Evolutionary conservation across 768 basidiomycete genomes (phyloP), one percentile per base, ranked within the genome.

Genomic region (Russula foetens): DNA sequence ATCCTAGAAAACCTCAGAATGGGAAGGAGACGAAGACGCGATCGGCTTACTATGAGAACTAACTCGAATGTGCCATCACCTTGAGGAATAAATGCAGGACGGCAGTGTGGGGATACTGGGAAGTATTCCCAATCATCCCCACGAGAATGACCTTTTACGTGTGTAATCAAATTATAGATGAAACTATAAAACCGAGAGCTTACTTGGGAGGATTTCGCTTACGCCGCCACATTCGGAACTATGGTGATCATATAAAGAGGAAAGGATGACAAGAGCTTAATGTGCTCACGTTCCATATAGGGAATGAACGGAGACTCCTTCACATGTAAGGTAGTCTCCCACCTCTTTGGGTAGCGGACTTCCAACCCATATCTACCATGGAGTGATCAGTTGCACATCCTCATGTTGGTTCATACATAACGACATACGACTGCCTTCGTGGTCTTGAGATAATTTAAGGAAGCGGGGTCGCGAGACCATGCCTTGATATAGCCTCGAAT

Each of bases 361-460:
- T 23, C 70, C 71, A n/a, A 67, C 69, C 59, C 64, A 71, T 57
- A 69, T 58, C 71, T 71, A 60, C n/a, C 12, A 23, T 8, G 44
- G 24, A 44, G 33, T n/a, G 14, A 39, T 58, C 9, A 60, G 52
- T 19, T 11, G 15, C 23, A 51, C 9, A n/a, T 33, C 29, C 4
- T 19, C 19, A 21, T n/a, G 19, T 29, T 28, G 15, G 9, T 47
- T 28, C 6, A 6, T n/a, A n/a, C n/a, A n/a, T 17, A 21, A 21
- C 35, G 23, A 62, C 69, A n/a, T 52, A 70, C 68, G 33, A 71
- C 47, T 11, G 65, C 67, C 17, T 66, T 62, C 41, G 66, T 59
- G 2, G 60, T 64, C 45, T 60, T 64, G 46, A 71, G 50, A 35
- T 69, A 64, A 12, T 53, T 39, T 23, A 71, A 53, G 5, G 66